Evolutionary conservation across 805 yeast genomes (phyloP), one percentile per base, ranked within the genome.

Genomic region (Isabelozyma pseudorhagii): DNA sequence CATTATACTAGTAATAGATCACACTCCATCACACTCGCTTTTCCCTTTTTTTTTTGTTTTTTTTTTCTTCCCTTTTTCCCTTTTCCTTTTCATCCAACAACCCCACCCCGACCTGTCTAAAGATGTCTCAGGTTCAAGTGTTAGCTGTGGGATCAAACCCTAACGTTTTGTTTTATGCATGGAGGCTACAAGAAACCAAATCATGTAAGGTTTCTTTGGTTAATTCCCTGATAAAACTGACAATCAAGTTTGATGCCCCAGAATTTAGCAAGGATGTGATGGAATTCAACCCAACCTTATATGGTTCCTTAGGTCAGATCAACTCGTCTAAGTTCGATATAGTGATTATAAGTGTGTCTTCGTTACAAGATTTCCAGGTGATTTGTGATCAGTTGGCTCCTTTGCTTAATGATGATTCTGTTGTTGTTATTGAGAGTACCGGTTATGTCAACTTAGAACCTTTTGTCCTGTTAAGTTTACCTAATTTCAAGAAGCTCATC

Each of bases 361-460:
- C 74, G 13, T 61, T 74, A 40, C 78, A 74, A 55, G 70, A 67
- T 53, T 71, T 73, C 54, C 78, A 71, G 56, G 50, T 54, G 8
- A 43, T 55, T 13, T 63, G 72, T 44, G 49, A 54, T 14, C 55
- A 50, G 28, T 50, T 72, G 31, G 54, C 50, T 27, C 66, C 68
- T 3, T 63, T 51, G 46, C 50, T 73, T 17, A 53, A 62, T 42
- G 47, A 54, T 8, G 52, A 77, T 62, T 77, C 90, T 25, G 69
- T 83, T 34, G 68, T 87, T 2, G 68, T 87, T 25, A 68, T 87
- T 38, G 96, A 87, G 66, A 79, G 84, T 45, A 81, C 89, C 1
- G 89, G 89, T 4, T 87, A 80, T 61, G 80, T 87, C 49, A 85
- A 85, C 62, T 64, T 87, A 46, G 93, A 87, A 63, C 87, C 88